Evolutionary conservation across 192 early-diverging fungal genomes (phyloP).

Genomic region (Coemansia sp.): DNA sequence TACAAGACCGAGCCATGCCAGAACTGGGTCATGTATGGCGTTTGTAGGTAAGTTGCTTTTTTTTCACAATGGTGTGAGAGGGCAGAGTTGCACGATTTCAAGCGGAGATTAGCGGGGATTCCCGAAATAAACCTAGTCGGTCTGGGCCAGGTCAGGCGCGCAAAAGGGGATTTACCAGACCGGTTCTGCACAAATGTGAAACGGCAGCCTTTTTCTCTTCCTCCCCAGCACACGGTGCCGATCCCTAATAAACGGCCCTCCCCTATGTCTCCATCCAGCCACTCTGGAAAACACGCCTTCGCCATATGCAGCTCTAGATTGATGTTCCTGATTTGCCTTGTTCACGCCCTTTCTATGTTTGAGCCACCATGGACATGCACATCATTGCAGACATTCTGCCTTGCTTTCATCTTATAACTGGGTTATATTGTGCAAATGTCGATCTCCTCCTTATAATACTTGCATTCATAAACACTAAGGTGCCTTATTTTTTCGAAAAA

Average conservation of each 20-base stretch:
- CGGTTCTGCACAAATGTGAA: too few species aligned
- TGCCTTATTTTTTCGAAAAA: background rate
- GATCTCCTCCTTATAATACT: too few species aligned
- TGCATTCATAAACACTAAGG: background rate
- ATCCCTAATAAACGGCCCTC: slow-evolving; percentile 6
- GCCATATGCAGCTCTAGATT: background rate
- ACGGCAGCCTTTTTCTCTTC: too few species aligned
- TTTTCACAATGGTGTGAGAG: background rate
- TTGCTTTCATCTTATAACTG: background rate
- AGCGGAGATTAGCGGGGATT: too few species aligned
- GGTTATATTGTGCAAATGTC: background rate
- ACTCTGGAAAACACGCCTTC: background rate
- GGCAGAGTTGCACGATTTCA: background rate
- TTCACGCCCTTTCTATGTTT: background rate
- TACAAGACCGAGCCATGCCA: slow-evolving; percentile 79
- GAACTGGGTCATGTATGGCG: slow-evolving; percentile 47
- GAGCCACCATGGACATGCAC: background rate
- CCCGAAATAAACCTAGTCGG: too few species aligned
- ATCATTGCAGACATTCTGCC: background rate
- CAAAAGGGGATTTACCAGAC: too few species aligned
- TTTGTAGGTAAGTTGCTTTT: slow-evolving; percentile 55
- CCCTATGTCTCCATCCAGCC: background rate
- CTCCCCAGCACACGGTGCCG: background rate
- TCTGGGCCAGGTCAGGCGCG: too few species aligned
- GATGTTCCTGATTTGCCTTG: slow-evolving; percentile 5